Evolutionary conservation across 2,329 filamentous ascomycete genomes (phyloP), one percentile per base, ranked within the genome.

Genomic region (Didymella sp.): DNA sequence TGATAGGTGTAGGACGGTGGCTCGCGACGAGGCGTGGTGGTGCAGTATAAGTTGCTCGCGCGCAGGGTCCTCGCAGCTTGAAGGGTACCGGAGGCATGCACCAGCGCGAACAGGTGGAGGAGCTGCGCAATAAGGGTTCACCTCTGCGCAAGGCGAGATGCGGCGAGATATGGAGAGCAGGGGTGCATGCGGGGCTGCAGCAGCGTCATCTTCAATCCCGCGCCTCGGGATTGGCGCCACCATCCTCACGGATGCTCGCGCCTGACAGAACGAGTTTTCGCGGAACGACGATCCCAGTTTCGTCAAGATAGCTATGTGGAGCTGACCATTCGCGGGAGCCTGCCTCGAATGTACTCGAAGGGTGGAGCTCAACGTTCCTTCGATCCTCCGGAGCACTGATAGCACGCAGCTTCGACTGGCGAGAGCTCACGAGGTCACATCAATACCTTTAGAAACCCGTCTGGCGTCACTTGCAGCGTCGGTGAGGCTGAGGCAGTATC

Each of bases 31-130:
- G 56, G 40, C 42, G 21, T 25, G 44, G 46, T 38, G 56, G 38
- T 30, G 62, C 37, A 33, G 60, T 38, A 15, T 51, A n/a, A 13
- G 59, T 27, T 35, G 52, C 58, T 49, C 54, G 58, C 40, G 61
- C 60, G 48, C 70, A 73, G 42, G 70, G 64, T 51, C 64, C 70
- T 64, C 66, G 53, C 12, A 73, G 46, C 11, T 62, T 65, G 43
- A 71, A 74, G 47, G 59, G 67, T 44, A 74, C 66, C 15, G 51
- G 52, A 67, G 69, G 68, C 71, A 75, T 74, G 47, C 58, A 72
- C 42, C 30, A 38, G 30, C 28, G 43, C 43, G 21, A 48, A 51
- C 48, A 46, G 43, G 54, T 44, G 24, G 54, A 51, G 47, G 48
- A 51, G 35, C 53, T 24, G 19, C 30, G 17, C 40, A 52, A 52